Base-by-base conservation (phyloP, 192 early-diverging fungal genomes). In the Pilaira anomala region DNA sequence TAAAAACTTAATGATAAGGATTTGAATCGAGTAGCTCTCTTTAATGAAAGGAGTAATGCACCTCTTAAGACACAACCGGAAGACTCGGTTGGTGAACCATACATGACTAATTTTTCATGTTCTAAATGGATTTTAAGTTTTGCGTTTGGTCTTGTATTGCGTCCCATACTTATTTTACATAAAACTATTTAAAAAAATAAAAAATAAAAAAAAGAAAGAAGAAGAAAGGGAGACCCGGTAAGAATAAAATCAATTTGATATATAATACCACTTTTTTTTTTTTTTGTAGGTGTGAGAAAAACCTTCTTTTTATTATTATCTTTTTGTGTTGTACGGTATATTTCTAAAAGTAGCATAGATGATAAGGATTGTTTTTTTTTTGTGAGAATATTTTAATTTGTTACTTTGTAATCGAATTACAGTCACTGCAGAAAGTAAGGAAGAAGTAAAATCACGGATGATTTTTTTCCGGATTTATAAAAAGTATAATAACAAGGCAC, bases 11-110 rank as follows among this genome's bases (percentile, higher is more conserved):
- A 61, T 42, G 33, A 60, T 19, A 87, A 72, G 1, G 79, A 74
- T n/a, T 75, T 78, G 25, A 85, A 62, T 19, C 78, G 76, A 7
- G 76, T 76, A 0, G 76, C 26, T 48, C 84, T 79, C n/a, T 48
- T 50, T 22, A 84, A 50, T 39, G 68, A 72, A 22, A 85, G 58
- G 7, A 73, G 44, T 8, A 87, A 62, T 19, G 72, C 68, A 7
- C 85, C 85, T 56, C 80, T 73, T 21, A 87, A 62, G 19, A 85
- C 52, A 48, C 74, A 76, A 18, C 79, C 78, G 16, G 67, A 60
- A 0, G 78, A 76, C 49, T 81, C 78, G 13, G 62, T 3, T 1
- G 63, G 50, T 33, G 60, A 52, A 18, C 78, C 79, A 55, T 61
- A 71, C 67, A 81, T 74, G 25, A 63, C 64, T 8, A 78, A 19